phyloP scores from a whole-genome alignment of 2,329 filamentous ascomycete genomes.

The Spiromastix sp. region DNA sequence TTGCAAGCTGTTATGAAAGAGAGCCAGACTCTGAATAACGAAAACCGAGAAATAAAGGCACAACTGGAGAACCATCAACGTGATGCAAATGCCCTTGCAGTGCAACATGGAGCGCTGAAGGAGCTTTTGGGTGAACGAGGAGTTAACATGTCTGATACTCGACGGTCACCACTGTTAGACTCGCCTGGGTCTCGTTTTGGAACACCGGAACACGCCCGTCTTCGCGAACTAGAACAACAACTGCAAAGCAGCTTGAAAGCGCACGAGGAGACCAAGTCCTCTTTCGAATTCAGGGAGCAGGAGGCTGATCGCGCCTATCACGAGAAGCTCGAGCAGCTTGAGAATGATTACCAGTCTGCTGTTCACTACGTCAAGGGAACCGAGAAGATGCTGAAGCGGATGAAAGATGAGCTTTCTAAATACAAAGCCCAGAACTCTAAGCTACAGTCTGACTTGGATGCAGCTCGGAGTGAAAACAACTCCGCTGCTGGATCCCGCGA shows the following conservation, averaged over 20 bases:
- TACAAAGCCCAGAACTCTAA: conserved; percentile 81
- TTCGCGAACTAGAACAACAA: conserved; percentile 81
- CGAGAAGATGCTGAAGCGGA: conserved; percentile 97
- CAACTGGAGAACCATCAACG: conserved; percentile 78
- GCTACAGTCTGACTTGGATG: conserved; percentile 70
- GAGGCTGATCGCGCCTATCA: conserved; percentile 84
- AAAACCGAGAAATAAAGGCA: conserved; percentile 72
- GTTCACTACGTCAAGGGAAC: conserved; percentile 98
- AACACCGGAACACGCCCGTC: conserved; percentile 66
- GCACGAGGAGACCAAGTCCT: conserved; percentile 74
- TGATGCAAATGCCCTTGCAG: conserved; percentile 83
- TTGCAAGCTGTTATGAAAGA: conserved; percentile 78
- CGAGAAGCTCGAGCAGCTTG: conserved; percentile 84
- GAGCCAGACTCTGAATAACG: conserved; percentile 66
- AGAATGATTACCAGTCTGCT: conserved; percentile 95
- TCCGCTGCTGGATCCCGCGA: conserved; percentile 31
- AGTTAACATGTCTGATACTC: conserved; percentile 60
- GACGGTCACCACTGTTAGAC: conserved; percentile 61
- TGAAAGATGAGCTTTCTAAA: conserved; percentile 92
- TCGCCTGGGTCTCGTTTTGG: conserved; percentile 65
- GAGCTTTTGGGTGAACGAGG: conserved; percentile 84
- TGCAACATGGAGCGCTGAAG: conserved; percentile 89
- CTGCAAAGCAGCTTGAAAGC: conserved; percentile 64
- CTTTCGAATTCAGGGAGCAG: conserved; percentile 68
- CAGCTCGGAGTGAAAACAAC: conserved; percentile 46